These are phyloP conservation scores for Eucalyptus grandis DNA, from an alignment of 345 rosid species.

Conservation along the genomic window DNA sequence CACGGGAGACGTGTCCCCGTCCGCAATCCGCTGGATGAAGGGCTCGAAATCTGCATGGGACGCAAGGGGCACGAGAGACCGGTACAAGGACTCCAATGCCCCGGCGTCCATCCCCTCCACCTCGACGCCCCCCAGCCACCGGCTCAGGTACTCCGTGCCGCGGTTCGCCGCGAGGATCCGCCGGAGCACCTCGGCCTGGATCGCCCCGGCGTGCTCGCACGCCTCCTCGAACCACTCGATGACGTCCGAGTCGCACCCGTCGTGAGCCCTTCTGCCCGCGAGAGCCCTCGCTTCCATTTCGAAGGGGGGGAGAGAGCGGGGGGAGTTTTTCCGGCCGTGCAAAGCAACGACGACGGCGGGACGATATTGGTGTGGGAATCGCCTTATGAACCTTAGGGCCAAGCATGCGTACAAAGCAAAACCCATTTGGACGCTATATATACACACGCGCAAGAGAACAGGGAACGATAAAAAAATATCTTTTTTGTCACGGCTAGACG, in stretches of 20 bases:
- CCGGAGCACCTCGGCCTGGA: constrained; percentile 64
- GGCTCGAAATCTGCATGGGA: constrained; percentile 88
- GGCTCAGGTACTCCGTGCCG: constrained; percentile 51
- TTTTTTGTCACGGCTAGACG: not conserved
- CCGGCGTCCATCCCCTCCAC: constrained; percentile 37
- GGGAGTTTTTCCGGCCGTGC: not conserved
- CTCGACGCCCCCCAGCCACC: constrained; percentile 44
- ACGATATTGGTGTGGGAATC: not conserved
- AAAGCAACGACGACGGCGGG: not conserved
- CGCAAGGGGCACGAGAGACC: constrained; percentile 60
- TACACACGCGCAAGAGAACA: not conserved
- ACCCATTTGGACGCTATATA: not conserved
- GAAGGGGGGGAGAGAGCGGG: not conserved
- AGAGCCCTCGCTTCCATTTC: not conserved
- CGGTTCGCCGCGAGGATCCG: constrained; percentile 52
- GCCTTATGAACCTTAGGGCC: not conserved
- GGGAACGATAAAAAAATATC: not conserved
- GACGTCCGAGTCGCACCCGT: constrained; percentile 17
- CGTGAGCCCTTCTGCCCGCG: not conserved
- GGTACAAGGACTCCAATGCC: constrained; percentile 60
- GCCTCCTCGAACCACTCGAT: constrained; percentile 57
- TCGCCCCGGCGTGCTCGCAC: constrained; percentile 30
- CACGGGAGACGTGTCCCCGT: constrained; percentile 63
- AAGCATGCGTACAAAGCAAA: not conserved
- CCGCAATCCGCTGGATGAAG: constrained; percentile 69